These are phyloP conservation scores for Scheffersomyces insectosa DNA, from an alignment of 1,139 yeast genomes.

Conservation along the genomic window DNA sequence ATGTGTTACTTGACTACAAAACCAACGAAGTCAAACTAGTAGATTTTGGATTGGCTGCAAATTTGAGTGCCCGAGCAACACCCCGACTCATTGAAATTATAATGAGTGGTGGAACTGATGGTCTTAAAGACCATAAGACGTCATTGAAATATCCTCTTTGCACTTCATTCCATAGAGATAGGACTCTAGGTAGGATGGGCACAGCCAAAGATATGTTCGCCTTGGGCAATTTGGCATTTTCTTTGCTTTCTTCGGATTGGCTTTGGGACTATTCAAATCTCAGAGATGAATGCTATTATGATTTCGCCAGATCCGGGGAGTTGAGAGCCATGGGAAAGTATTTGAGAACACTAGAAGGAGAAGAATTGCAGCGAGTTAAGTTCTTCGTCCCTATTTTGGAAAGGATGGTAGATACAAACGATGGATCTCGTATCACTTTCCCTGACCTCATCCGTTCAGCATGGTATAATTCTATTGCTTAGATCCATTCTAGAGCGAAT, in stretches of 20 bases:
- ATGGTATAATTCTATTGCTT: neutral
- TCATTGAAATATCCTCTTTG: conserved; percentile 1
- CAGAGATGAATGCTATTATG: conserved; percentile 1
- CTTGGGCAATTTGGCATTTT: conserved; percentile 7
- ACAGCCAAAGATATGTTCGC: conserved; percentile 11
- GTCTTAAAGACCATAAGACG: neutral
- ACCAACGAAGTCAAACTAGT: conserved; percentile 7
- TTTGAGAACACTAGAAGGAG: neutral
- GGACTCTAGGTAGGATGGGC: conserved; percentile 2
- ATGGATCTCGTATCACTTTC: neutral
- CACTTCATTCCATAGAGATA: conserved; percentile 2
- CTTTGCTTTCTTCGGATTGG: conserved; percentile 6
- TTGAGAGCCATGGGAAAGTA: neutral
- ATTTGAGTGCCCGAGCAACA: neutral
- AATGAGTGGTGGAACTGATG: conserved; percentile 8
- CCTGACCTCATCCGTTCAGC: neutral
- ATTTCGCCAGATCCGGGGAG: neutral
- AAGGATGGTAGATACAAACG: neutral
- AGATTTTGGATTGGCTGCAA: conserved; percentile 9
- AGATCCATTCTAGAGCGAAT: neutral
- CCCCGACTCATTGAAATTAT: neutral
- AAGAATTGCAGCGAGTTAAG: neutral
- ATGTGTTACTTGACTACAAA: conserved; percentile 12
- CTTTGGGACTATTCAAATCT: conserved; percentile 5
- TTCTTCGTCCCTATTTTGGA: neutral